Evolutionary conservation across 73 alveolate genomes (phyloP).

Genomic region (Paramecium pentaurelia): DNA sequence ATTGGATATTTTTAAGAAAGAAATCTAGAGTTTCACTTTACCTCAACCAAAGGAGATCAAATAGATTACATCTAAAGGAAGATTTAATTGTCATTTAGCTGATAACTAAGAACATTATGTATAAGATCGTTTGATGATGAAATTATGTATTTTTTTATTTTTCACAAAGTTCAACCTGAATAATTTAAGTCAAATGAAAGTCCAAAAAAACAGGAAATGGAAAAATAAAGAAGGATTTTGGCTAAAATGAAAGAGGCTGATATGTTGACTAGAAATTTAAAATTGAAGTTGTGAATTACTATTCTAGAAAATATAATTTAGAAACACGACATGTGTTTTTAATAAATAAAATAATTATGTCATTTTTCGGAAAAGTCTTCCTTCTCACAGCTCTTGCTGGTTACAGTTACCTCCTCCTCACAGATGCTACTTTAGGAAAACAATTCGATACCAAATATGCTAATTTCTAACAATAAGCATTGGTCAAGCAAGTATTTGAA

Average conservation of each 20-base stretch:
- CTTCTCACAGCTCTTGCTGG: neutral
- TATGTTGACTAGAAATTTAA: neutral
- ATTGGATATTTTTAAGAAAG: neutral
- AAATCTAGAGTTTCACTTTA: neutral
- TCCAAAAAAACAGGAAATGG: neutral
- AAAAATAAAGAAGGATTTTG: neutral
- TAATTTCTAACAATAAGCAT: neutral
- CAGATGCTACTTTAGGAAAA: neutral
- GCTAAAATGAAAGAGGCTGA: slow-evolving; percentile 37
- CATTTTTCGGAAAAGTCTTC: neutral
- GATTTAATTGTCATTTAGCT: slow-evolving; percentile 1
- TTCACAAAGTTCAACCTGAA: slow-evolving; percentile 7
- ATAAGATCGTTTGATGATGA: neutral
- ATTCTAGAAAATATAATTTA: neutral
- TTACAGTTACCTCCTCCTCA: neutral
- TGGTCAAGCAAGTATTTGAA: neutral
- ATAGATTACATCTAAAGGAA: neutral
- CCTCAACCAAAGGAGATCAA: neutral
- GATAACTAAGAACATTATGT: slow-evolving; percentile 13
- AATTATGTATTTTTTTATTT: neutral
- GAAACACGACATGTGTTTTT: neutral
- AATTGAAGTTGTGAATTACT: neutral
- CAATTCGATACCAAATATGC: neutral
- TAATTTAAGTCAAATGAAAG: neutral
- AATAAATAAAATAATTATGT: slow-evolving; percentile 10